Base-by-base conservation (phyloP, 2,329 filamentous ascomycete species). In the Epicoccum nigrum region DNA sequence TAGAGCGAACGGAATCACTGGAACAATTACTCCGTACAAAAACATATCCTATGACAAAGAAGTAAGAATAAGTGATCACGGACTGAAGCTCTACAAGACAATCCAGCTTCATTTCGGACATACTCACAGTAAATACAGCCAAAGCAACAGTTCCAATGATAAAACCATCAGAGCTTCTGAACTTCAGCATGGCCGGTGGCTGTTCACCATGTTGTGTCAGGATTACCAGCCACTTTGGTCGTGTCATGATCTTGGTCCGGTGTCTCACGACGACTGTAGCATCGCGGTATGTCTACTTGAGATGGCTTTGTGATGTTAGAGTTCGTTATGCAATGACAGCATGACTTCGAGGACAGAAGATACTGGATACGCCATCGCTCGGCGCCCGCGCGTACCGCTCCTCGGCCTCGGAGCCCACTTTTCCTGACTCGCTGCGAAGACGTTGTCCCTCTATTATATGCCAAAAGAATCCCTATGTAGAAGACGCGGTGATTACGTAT, bases 1-100 rank as follows among this genome's bases (percentile, higher is more conserved):
- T 9, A 91, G 73, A 2, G 86, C 83, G 56, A 87, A 90, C 0
- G 88, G 88, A 2, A 90, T 80, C 13, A 91, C 87, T 0, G 88
- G 88, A 0, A 90, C 83, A 23, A 91, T 83, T 27, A 86, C 74
- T 11, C 79, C 82, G 59, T 86, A 87, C 17, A 84, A 77, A 61
- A 87, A 86, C 62, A 86, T 82, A 65, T 87, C 85, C 71, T 74
- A 32, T 8, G 13, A 2, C n/a, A n/a, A n/a, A n/a, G n/a, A 7
- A 34, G 15, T 56, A 31, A 59, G 56, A 41, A 17, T 33, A 23
- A 4, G 13, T 28, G 4, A 30, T 41, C 37, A 23, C 19, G 15
- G 23, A 5, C 4, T 15, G 5, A 3, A n/a, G 11, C 23, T 20
- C 16, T 1, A 19, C 4, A 19, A 17, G n/a, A n/a, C n/a, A n/a